These are phyloP conservation scores for Tetrapisispora nanseiensis DNA, from an alignment of 805 yeast species.

Conservation along the genomic window DNA sequence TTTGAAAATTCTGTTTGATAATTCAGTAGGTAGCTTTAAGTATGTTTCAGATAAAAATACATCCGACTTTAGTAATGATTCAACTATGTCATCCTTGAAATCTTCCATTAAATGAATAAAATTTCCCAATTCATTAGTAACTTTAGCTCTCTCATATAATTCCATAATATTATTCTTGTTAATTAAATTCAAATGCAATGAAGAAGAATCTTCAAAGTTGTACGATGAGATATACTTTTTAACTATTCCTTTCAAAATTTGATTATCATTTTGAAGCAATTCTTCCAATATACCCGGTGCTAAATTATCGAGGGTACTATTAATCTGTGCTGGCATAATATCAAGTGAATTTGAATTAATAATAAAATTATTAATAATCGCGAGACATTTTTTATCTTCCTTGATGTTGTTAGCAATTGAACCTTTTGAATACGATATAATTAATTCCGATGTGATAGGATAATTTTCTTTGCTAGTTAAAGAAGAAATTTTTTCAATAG, in stretches of 20 bases:
- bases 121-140: conserved; percentile 8
- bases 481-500: conserved; percentile 30
- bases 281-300: conserved; percentile 17
- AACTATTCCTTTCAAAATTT: conserved; percentile 11
- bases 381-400: conserved; percentile 8
- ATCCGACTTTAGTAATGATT: background rate
- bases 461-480: conserved; percentile 25
- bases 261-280: conserved; percentile 8
- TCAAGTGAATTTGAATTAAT: conserved; percentile 12
- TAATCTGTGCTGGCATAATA: conserved; percentile 19
- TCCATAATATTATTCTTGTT: conserved; percentile 28
- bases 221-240: conserved; percentile 18
- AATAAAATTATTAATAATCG: conserved; percentile 16
- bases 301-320: conserved; percentile 27
- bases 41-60: conserved; percentile 3
- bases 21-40: conserved; percentile 7
- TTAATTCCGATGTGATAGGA: conserved; percentile 27
- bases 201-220: conserved; percentile 21
- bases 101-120: conserved; percentile 18
- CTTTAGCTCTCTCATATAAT: conserved; percentile 27
- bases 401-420: conserved; percentile 4
- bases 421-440: conserved; percentile 29
- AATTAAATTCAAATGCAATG: conserved; percentile 25
- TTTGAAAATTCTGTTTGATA: conserved; percentile 8
- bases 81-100: conserved; percentile 3